phyloP scores from a whole-genome alignment of 163 green algal genomes.

The Coccomyxa subellipsoidea region DNA sequence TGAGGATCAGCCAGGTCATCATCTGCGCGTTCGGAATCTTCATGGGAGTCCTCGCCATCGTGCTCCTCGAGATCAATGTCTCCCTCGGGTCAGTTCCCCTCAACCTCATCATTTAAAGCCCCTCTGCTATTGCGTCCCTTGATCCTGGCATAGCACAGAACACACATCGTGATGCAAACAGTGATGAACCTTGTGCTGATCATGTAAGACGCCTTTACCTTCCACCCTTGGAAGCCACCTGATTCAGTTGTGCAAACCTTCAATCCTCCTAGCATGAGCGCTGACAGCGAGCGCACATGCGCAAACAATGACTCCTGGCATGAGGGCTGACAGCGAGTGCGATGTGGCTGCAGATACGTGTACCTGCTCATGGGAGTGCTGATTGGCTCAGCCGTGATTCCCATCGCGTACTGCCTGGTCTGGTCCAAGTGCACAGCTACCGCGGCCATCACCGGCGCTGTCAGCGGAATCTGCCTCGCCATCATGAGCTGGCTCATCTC shows the following conservation, averaged over 20 bases:
- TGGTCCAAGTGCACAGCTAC: slow-evolving; percentile 72
- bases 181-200: too few species aligned
- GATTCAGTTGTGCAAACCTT: too few species aligned
- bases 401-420: slow-evolving; percentile 71
- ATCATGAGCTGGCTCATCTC: slow-evolving; percentile 52
- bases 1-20: slow-evolving; percentile 75
- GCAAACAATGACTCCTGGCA: too few species aligned
- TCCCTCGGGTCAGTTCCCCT: slow-evolving; percentile 71
- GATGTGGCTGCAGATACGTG: slow-evolving; percentile 66
- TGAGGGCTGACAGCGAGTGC: too few species aligned
- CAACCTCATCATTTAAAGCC: background rate
- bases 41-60: slow-evolving; percentile 77
- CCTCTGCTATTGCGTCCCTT: too few species aligned
- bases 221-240: too few species aligned
- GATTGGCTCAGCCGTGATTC: slow-evolving; percentile 45
- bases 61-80: slow-evolving; percentile 73
- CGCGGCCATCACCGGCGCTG: slow-evolving; percentile 68
- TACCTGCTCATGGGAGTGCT: slow-evolving; percentile 79
- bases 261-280: too few species aligned
- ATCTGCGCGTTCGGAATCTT: slow-evolving; percentile 69
- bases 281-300: too few species aligned
- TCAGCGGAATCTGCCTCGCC: slow-evolving; percentile 47
- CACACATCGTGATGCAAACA: too few species aligned
- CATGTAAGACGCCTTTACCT: too few species aligned
- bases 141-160: too few species aligned